Conservation (phyloP, 2,329 filamentous ascomycete genomes). For the Basipetospora chlamydospora region DNA sequence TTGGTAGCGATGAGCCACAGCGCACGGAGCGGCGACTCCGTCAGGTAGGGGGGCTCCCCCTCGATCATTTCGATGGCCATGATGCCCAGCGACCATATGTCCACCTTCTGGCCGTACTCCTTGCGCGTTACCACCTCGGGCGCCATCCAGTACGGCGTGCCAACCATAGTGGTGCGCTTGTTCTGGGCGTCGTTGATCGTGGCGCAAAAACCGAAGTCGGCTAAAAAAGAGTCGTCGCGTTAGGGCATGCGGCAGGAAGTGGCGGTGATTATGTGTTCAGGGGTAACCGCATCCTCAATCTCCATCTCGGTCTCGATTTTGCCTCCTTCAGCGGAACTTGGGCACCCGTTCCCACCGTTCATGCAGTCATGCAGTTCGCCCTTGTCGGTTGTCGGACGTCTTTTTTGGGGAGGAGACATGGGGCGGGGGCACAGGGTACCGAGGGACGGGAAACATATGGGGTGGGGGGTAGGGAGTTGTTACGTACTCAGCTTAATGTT, state of each 20-base stretch:
- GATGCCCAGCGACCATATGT: conserved; percentile 97
- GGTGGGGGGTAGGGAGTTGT: too few relatives aligned
- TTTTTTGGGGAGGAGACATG: too few relatives aligned
- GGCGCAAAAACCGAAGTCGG: conserved; percentile 96
- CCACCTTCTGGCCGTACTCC: conserved; percentile 95
- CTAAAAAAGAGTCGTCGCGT: conserved; percentile 31
- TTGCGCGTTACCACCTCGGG: conserved; percentile 95
- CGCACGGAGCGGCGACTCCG: conserved; percentile 82
- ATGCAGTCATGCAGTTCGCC: too few relatives aligned
- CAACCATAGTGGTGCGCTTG: conserved; percentile 98
- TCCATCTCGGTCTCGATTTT: too few relatives aligned
- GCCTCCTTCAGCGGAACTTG: too few relatives aligned
- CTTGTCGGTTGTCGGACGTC: too few relatives aligned
- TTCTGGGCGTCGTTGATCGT: conserved; percentile 96
- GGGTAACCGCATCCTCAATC: too few relatives aligned
- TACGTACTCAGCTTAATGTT: conserved; percentile 90
- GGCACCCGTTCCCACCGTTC: too few relatives aligned
- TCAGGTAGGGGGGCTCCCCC: conserved; percentile 91
- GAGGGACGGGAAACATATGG: too few relatives aligned
- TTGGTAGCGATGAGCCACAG: conserved; percentile 95
- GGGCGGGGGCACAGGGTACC: neutral
- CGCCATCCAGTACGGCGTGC: conserved; percentile 99
- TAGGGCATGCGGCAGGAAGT: too few relatives aligned
- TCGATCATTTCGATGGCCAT: conserved; percentile 99
- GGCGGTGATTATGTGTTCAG: too few relatives aligned